phyloP scores from a whole-genome alignment of 2,329 filamentous ascomycete species.

The Monosporascus sp. region DNA sequence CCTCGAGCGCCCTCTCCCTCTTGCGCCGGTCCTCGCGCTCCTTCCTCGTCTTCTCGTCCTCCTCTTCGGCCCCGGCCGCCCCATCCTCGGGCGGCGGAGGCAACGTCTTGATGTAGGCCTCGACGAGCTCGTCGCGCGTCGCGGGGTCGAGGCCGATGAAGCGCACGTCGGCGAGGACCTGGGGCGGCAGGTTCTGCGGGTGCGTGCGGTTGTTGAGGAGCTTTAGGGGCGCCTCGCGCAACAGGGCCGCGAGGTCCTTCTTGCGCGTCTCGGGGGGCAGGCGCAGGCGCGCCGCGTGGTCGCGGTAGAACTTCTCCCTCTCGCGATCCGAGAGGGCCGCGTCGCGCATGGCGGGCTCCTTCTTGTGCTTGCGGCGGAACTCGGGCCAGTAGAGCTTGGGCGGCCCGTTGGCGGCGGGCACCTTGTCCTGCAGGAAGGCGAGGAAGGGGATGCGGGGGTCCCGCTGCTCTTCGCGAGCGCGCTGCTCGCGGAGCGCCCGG shows the following conservation, averaged over 20 bases:
- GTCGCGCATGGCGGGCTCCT: slow-evolving; percentile 75
- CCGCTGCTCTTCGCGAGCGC: slow-evolving; percentile 70
- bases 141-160: slow-evolving; percentile 62
- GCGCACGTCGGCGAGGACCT: slow-evolving; percentile 61
- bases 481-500: slow-evolving; percentile 63
- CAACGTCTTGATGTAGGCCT: slow-evolving; percentile 61
- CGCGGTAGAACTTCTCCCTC: slow-evolving; percentile 73
- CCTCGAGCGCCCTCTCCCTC: slow-evolving; percentile 62
- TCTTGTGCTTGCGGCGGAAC: slow-evolving; percentile 86
- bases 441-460: slow-evolving; percentile 83
- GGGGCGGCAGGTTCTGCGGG: slow-evolving; percentile 52
- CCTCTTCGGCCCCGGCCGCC: slow-evolving; percentile 36
- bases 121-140: slow-evolving; percentile 59
- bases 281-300: slow-evolving; percentile 64
- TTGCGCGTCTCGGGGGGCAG: slow-evolving; percentile 62
- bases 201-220: slow-evolving; percentile 56
- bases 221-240: slow-evolving; percentile 55
- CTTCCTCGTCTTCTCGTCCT: slow-evolving; percentile 47
- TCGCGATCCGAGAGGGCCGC: slow-evolving; percentile 67
- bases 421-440: slow-evolving; percentile 72
- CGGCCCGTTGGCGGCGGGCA: slow-evolving; percentile 42
- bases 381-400: slow-evolving; percentile 97
- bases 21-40: slow-evolving; percentile 46
- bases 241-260: slow-evolving; percentile 60
- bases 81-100: slow-evolving; percentile 49